phyloP scores from a whole-genome alignment of 73 alveolate genomes.

The Effrenium voratum region DNA sequence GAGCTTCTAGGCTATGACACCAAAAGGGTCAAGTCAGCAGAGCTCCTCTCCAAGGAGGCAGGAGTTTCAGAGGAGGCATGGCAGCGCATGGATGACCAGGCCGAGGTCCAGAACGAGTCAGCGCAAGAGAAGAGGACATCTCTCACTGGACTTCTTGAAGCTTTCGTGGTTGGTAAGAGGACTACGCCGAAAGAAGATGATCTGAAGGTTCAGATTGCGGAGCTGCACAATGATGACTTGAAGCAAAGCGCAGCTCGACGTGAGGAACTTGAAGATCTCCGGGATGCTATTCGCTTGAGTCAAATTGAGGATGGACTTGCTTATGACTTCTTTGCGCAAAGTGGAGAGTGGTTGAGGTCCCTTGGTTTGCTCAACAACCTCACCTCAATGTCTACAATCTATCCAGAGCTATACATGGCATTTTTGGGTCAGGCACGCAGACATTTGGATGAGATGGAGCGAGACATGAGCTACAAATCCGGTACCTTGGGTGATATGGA shows the following conservation, averaged over 20 bases:
- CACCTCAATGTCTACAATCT: not conserved
- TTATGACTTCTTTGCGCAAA: not conserved
- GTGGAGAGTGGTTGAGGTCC: not conserved
- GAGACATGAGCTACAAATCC: constrained; percentile 14
- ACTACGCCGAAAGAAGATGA: not conserved
- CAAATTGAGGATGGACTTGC: constrained; percentile 22
- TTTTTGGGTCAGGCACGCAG: constrained; percentile 12
- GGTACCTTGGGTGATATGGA: constrained; percentile 21
- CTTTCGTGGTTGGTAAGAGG: not conserved
- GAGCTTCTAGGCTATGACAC: not conserved
- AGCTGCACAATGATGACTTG: constrained; percentile 20
- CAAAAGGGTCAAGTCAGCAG: not conserved
- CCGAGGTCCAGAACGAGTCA: not conserved
- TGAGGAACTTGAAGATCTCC: constrained; percentile 21
- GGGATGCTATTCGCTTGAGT: constrained; percentile 21
- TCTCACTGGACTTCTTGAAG: not conserved
- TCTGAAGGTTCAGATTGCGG: not conserved
- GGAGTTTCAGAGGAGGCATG: constrained; percentile 8
- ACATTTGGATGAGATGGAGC: constrained; percentile 28
- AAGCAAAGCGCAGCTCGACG: not conserved
- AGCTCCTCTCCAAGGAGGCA: not conserved
- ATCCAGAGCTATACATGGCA: constrained; percentile 10
- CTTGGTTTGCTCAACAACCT: too few relatives aligned
- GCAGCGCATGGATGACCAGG: constrained; percentile 21
- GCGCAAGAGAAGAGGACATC: not conserved